These are phyloP conservation scores for Parathielavia appendiculata DNA, from an alignment of 495 filamentous ascomycete species.

Conservation along the genomic window DNA sequence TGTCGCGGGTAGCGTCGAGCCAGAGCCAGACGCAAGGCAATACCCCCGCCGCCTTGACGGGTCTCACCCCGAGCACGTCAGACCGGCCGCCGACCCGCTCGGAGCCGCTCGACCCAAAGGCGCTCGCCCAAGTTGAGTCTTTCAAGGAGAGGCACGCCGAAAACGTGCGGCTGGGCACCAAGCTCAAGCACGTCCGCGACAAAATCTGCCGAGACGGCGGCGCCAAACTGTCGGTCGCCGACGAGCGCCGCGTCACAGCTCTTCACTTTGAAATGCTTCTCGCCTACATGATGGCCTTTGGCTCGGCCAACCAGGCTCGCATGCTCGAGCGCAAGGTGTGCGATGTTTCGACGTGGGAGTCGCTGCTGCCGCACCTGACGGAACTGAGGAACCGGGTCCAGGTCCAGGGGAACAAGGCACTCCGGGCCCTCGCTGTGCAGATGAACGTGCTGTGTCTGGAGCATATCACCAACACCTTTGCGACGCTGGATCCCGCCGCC, in stretches of 20 bases:
- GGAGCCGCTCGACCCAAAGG: constrained; percentile 20
- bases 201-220: constrained; percentile 30
- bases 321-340: constrained; percentile 21
- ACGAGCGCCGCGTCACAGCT: constrained; percentile 29
- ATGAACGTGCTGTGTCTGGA: constrained; percentile 38
- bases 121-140: constrained; percentile 19
- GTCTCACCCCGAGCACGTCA: constrained; percentile 36
- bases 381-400: constrained; percentile 28
- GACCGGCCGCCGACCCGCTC: constrained; percentile 35
- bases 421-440: constrained; percentile 31
- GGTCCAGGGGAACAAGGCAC: constrained; percentile 19
- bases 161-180: constrained; percentile 33
- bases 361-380: constrained; percentile 31
- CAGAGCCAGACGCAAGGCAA: constrained; percentile 39
- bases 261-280: constrained; percentile 41
- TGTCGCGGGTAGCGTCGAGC: constrained; percentile 46
- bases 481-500: constrained; percentile 21
- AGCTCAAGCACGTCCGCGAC: constrained; percentile 45
- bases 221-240: constrained; percentile 14
- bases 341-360: constrained; percentile 27
- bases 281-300: constrained; percentile 40
- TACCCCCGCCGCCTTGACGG: constrained; percentile 38
- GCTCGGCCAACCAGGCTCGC: constrained; percentile 26
- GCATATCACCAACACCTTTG: constrained; percentile 29
- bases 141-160: constrained; percentile 23